A percentile compares a stretch with the other conserved stretches of the same genome.
These are phyloP conservation scores for Colletotrichum sidae DNA, from an alignment of 2,329 filamentous ascomycete genomes.

Conservation along the genomic window DNA sequence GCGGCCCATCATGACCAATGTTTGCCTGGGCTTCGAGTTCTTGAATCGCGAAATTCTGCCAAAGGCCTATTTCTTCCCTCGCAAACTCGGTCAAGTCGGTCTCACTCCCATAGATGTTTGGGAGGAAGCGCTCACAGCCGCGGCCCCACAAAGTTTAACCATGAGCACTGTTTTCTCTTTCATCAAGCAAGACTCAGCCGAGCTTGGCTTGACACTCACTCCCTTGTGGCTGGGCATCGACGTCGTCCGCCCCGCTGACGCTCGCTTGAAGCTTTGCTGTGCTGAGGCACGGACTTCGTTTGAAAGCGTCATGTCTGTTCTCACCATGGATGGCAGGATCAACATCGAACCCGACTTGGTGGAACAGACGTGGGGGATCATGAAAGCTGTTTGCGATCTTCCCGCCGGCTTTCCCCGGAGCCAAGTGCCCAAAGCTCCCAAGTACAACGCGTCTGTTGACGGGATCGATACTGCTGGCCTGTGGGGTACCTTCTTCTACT, in stretches of 20 bases:
- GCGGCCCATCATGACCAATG: slow-evolving; percentile 11
- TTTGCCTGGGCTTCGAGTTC: slow-evolving; percentile 26
- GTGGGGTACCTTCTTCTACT: slow-evolving; percentile 24
- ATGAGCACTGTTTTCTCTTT: slow-evolving; percentile 6
- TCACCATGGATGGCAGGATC: slow-evolving; percentile 11
- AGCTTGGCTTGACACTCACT: slow-evolving; percentile 5
- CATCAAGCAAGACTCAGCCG: slow-evolving; percentile 5
- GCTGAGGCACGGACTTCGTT: slow-evolving; percentile 19
- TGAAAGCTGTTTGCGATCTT: slow-evolving; percentile 22
- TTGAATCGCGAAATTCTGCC: background rate
- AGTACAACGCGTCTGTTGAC: slow-evolving; percentile 8
- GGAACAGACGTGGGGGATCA: slow-evolving; percentile 11
- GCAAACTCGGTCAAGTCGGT: background rate
- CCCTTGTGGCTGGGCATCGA: slow-evolving; percentile 22
- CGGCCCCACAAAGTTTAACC: background rate
- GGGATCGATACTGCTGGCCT: slow-evolving; percentile 15
- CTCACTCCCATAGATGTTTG: slow-evolving; percentile 19
- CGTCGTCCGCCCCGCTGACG: background rate
- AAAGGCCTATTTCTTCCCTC: background rate
- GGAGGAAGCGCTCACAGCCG: slow-evolving; percentile 19
- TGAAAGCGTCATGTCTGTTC: background rate
- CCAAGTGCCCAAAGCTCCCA: slow-evolving; percentile 1
- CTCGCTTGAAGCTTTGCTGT: slow-evolving; percentile 24
- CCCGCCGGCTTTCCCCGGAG: slow-evolving; percentile 4
- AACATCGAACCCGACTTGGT: background rate